A percentile compares a stretch with the other conserved stretches of the same genome.
Evolutionary conservation across 495 filamentous ascomycete genomes (phyloP).

Genomic region (Penicillium paxilli): DNA sequence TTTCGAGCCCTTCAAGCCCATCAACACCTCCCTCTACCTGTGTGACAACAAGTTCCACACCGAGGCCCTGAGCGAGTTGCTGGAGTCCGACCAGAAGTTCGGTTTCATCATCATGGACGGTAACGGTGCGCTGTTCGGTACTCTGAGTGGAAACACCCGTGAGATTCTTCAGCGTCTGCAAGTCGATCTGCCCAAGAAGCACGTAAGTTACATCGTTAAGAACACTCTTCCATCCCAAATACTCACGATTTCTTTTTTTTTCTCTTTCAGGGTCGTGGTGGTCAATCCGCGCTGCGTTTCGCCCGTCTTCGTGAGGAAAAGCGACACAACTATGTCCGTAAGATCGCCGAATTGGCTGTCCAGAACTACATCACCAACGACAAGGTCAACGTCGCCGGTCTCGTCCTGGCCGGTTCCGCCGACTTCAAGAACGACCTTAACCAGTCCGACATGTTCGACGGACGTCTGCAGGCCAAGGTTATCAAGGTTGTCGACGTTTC

Average conservation of each 20-base stretch:
- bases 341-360: conserved; percentile 95
- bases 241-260: not conserved
- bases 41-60: conserved; percentile 99
- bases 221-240: not conserved
- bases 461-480: conserved; percentile 86
- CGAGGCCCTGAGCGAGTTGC: conserved; percentile 90
- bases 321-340: conserved; percentile 98
- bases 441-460: conserved; percentile 95
- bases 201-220: conserved; percentile 38
- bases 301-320: conserved; percentile 99
- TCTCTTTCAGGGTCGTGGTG: conserved; percentile 79
- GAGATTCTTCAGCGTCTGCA: conserved; percentile 97
- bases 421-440: conserved; percentile 99
- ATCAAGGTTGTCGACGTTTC: conserved; percentile 99
- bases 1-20: conserved; percentile 99
- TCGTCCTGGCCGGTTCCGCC: conserved; percentile 94
- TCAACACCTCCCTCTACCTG: conserved; percentile 98
- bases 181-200: conserved; percentile 98
- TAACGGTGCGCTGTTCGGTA: conserved; percentile 96
- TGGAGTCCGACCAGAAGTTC: conserved; percentile 98
- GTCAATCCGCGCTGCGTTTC: conserved; percentile 98
- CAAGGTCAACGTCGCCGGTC: conserved; percentile 93
- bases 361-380: conserved; percentile 98
- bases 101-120: conserved; percentile 99
- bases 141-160: conserved; percentile 92